Evolutionary conservation across 1,284 basidiomycete species (phyloP).

Genomic region (Rhodotorula sp.): DNA sequence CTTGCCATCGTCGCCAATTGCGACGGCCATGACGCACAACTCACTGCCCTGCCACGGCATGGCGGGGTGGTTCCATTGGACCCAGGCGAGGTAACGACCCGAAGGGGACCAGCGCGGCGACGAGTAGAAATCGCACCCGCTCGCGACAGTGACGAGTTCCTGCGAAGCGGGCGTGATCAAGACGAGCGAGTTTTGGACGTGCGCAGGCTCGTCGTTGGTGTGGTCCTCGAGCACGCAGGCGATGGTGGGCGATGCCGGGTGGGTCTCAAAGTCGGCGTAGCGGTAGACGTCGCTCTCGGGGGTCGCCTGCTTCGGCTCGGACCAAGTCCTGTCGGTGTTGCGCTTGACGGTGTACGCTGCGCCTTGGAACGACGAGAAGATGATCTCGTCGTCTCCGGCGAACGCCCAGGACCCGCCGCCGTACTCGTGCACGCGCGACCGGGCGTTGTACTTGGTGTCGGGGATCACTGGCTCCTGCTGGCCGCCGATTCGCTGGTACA

Average conservation of each 20-base stretch:
- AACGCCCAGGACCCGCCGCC: constrained; percentile 56
- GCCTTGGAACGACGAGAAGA: constrained; percentile 61
- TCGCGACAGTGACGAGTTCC: constrained; percentile 47
- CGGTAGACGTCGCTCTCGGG: constrained; percentile 60
- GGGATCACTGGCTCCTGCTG: constrained; percentile 54
- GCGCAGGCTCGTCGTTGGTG: constrained; percentile 58
- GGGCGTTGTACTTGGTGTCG: constrained; percentile 58
- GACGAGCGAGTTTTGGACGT: constrained; percentile 61
- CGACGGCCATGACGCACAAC: constrained; percentile 55
- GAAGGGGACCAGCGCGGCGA: constrained; percentile 65
- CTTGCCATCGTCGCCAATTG: constrained; percentile 10
- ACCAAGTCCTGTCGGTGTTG: constrained; percentile 44
- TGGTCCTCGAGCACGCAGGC: constrained; percentile 65
- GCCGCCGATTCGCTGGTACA: constrained; percentile 51
- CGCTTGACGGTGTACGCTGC: constrained; percentile 55
- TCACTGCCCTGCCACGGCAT: constrained; percentile 72
- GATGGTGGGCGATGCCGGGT: constrained; percentile 54
- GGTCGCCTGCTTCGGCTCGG: constrained; percentile 58
- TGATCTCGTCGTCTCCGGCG: constrained; percentile 55
- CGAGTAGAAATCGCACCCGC: constrained; percentile 67
- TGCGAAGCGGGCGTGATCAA: constrained; percentile 54
- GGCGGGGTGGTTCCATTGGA: constrained; percentile 67
- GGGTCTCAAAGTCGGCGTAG: constrained; percentile 55
- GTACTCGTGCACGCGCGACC: constrained; percentile 55
- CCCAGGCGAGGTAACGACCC: constrained; percentile 62